Conservation (phyloP, 805 yeast genomes). For the Candida glaebosa region DNA sequence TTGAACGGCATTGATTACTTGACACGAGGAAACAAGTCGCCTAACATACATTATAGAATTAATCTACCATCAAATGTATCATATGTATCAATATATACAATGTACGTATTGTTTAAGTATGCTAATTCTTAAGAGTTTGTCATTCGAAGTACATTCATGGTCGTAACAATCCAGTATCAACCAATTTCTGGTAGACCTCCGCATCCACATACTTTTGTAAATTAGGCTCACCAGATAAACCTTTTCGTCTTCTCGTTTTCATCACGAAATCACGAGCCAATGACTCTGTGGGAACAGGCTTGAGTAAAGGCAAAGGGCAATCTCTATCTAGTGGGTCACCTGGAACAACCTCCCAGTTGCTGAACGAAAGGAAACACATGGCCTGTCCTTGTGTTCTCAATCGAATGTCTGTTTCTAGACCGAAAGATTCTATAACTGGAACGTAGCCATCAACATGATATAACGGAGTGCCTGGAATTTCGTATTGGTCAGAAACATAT, state of each 20-base stretch:
- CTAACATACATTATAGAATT: background rate
- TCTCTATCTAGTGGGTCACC: slow-evolving; percentile 85
- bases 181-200: slow-evolving; percentile 52
- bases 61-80: background rate
- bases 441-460: slow-evolving; percentile 58
- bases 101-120: slow-evolving; percentile 6
- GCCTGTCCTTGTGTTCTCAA: slow-evolving; percentile 78
- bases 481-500: slow-evolving; percentile 32
- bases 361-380: slow-evolving; percentile 60
- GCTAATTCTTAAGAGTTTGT: background rate
- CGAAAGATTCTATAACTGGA: slow-evolving; percentile 89
- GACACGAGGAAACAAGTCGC: background rate
- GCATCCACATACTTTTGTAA: slow-evolving; percentile 64
- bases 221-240: slow-evolving; percentile 69
- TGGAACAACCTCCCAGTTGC: slow-evolving; percentile 75
- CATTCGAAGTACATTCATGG: slow-evolving; percentile 1
- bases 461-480: slow-evolving; percentile 73
- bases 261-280: slow-evolving; percentile 85
- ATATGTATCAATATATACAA: slow-evolving; percentile 1
- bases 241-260: slow-evolving; percentile 88
- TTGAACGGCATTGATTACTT: slow-evolving; percentile 11
- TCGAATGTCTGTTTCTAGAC: slow-evolving; percentile 83
- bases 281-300: slow-evolving; percentile 66
- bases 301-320: slow-evolving; percentile 60
- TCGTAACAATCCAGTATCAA: slow-evolving; percentile 42